phyloP scores from a whole-genome alignment of 345 rosid genomes.

The Gossypium australe region DNA sequence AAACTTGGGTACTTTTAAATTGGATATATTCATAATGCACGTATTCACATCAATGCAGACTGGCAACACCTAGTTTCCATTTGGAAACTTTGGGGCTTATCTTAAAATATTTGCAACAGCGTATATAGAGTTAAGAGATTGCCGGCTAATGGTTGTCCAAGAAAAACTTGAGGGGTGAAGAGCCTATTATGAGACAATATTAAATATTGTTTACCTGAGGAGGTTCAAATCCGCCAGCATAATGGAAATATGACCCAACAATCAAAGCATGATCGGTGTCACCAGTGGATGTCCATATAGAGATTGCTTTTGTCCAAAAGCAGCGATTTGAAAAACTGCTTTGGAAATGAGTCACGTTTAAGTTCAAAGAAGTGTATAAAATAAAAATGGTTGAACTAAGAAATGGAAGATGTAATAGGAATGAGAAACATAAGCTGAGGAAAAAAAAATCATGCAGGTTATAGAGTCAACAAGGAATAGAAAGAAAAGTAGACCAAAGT shows the following conservation, averaged over 20 bases:
- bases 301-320: slow-evolving; percentile 88
- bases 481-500: neutral
- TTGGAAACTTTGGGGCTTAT: neutral
- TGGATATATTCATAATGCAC: neutral
- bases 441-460: too few species aligned
- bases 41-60: neutral
- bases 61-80: neutral
- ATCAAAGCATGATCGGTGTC: slow-evolving; percentile 81
- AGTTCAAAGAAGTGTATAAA: neutral
- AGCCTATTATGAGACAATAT: neutral
- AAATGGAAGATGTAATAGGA: neutral
- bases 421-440: neutral
- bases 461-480: neutral
- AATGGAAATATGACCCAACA: slow-evolving; percentile 85
- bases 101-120: neutral
- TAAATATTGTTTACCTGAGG: slow-evolving; percentile 51
- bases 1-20: neutral
- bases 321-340: slow-evolving; percentile 84
- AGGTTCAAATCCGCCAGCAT: slow-evolving; percentile 83
- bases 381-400: neutral
- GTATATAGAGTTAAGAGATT: neutral
- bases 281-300: slow-evolving; percentile 89
- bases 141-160: neutral
- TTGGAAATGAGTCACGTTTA: slow-evolving; percentile 2
- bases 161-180: neutral